Evolutionary conservation across 1,139 yeast species (phyloP).

Genomic region (Yamadazyma friedrichii): DNA sequence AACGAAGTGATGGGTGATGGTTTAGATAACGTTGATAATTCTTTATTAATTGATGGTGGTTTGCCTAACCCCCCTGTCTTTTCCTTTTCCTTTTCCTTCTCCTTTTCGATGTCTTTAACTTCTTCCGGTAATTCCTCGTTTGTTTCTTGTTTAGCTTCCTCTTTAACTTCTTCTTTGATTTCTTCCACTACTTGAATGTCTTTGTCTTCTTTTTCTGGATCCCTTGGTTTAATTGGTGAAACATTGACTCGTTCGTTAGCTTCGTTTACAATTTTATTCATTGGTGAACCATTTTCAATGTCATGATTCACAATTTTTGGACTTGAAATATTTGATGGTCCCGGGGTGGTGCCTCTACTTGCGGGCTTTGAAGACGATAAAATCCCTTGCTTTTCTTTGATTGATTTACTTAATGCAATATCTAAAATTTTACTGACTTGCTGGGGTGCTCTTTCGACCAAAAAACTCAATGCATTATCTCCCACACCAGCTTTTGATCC

Average conservation of each 20-base stretch:
- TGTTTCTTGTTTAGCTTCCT: too few species aligned
- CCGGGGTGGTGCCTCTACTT: conserved; percentile 31
- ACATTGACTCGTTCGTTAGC: conserved; percentile 7
- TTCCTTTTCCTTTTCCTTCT: neutral
- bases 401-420: conserved; percentile 78
- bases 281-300: conserved; percentile 3
- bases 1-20: neutral
- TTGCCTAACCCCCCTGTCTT: conserved; percentile 11
- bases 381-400: conserved; percentile 51
- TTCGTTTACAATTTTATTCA: conserved; percentile 11
- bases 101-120: too few species aligned
- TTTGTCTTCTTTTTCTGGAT: conserved; percentile 1
- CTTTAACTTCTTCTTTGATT: too few species aligned
- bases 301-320: conserved; percentile 12
- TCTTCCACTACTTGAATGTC: too few species aligned
- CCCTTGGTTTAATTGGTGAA: neutral
- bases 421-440: conserved; percentile 82
- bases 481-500: conserved; percentile 84
- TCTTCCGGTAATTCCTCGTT: too few species aligned
- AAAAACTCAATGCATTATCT: conserved; percentile 74
- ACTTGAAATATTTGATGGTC: conserved; percentile 18
- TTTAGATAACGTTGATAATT: neutral
- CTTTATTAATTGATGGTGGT: conserved; percentile 11
- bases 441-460: conserved; percentile 85
- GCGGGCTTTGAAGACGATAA: conserved; percentile 21